Evolutionary conservation across 768 basidiomycete genomes (phyloP).

Genomic region (Trametes punicea): DNA sequence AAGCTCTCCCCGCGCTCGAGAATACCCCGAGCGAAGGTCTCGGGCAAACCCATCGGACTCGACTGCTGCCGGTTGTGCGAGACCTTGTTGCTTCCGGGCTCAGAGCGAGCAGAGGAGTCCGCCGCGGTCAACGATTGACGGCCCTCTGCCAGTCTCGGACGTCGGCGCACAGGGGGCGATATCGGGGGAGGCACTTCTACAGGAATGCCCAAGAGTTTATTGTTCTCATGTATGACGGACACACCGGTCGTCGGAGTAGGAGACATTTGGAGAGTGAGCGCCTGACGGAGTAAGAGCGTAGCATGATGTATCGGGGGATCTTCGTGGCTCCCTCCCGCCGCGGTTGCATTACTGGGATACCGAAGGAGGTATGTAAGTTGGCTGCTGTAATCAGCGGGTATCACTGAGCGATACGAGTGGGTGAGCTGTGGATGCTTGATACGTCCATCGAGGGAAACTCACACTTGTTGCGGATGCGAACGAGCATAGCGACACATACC

Average conservation of each 20-base stretch:
- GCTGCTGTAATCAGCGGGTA: conserved; percentile 80
- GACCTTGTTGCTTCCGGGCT: conserved; percentile 5
- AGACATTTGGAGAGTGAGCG: conserved; percentile 70
- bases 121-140: conserved; percentile 28
- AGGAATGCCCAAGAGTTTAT: conserved; percentile 70
- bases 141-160: conserved; percentile 32
- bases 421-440: background rate
- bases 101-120: background rate
- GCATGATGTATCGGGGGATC: conserved; percentile 47
- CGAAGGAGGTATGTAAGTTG: conserved; percentile 83
- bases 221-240: conserved; percentile 80
- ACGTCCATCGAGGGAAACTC: conserved; percentile 32
- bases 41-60: conserved; percentile 56
- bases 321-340: conserved; percentile 7
- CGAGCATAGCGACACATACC: conserved; percentile 92
- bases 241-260: conserved; percentile 73
- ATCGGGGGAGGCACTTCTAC: conserved; percentile 56
- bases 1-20: conserved; percentile 74
- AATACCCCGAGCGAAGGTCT: conserved; percentile 68
- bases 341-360: conserved; percentile 62
- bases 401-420: conserved; percentile 48
- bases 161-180: conserved; percentile 36
- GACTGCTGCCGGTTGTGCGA: conserved; percentile 24
- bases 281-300: conserved; percentile 78
- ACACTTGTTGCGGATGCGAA: conserved; percentile 90